Conservation (phyloP, 208 protist species). For the Herpetomonas samuelpessoai region DNA sequence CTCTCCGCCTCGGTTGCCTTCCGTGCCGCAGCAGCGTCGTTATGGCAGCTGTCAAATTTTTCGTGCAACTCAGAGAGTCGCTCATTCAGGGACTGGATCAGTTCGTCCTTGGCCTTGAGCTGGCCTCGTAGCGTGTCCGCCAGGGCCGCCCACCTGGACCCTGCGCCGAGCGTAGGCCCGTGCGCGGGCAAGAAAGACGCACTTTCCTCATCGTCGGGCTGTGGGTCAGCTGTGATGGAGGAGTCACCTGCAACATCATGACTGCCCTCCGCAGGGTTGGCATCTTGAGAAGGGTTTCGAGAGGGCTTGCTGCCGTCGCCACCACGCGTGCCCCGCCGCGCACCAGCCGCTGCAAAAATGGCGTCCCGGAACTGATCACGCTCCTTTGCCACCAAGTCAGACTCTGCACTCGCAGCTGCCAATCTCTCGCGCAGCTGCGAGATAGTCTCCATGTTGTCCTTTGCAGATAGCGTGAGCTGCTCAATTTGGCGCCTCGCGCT, state of each 20-base stretch:
- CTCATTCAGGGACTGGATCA: conserved; percentile 61
- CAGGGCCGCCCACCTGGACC: conserved; percentile 41
- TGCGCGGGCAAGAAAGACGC: too few relatives aligned
- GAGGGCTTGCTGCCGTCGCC: conserved; percentile 11
- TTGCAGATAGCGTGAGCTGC: conserved; percentile 64
- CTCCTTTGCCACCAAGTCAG: conserved; percentile 60
- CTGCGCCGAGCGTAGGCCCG: conserved; percentile 3
- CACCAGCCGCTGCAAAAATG: conserved; percentile 53
- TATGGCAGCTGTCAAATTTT: conserved; percentile 9
- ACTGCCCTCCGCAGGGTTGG: background rate
- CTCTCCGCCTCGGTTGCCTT: conserved; percentile 10
- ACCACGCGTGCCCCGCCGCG: conserved; percentile 1
- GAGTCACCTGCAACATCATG: background rate
- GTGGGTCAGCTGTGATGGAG: background rate
- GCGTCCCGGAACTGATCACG: conserved; percentile 77
- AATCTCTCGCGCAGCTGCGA: conserved; percentile 56
- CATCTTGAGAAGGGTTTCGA: too few relatives aligned
- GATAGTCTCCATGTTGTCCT: conserved; percentile 40
- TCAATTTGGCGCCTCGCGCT: conserved; percentile 53
- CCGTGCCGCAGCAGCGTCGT: conserved; percentile 1
- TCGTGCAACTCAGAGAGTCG: conserved; percentile 27
- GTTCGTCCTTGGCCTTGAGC: conserved; percentile 60
- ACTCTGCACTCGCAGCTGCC: conserved; percentile 41
- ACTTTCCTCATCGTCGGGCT: background rate
- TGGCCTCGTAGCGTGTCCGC: conserved; percentile 70